Conservation (phyloP, 2,329 filamentous ascomycete genomes). For the Incumbomyces delicatus region DNA sequence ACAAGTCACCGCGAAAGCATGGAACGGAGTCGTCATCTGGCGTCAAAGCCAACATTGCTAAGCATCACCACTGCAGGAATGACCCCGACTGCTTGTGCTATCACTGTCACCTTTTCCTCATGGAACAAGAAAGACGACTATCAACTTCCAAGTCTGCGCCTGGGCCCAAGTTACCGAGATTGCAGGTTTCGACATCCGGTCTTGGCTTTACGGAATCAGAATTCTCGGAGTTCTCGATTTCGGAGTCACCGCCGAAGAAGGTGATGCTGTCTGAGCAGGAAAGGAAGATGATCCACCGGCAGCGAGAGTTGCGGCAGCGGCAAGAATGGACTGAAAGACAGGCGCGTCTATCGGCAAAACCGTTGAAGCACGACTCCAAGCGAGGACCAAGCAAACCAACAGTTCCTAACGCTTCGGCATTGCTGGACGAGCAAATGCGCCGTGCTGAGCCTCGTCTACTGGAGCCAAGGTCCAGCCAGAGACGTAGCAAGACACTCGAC, state of each 20-base stretch:
- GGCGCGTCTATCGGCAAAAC: neutral
- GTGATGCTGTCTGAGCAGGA: conserved; percentile 22
- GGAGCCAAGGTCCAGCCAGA: neutral
- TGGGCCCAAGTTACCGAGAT: conserved; percentile 18
- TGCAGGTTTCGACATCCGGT: conserved; percentile 22
- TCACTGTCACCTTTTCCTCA: conserved; percentile 15
- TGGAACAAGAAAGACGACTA: conserved; percentile 1
- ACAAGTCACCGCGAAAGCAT: conserved; percentile 15
- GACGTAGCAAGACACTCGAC: conserved; percentile 2
- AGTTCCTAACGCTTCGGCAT: neutral
- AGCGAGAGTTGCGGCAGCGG: conserved; percentile 16
- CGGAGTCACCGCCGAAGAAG: conserved; percentile 20
- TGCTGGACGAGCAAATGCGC: conserved; percentile 1
- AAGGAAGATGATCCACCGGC: conserved; percentile 19
- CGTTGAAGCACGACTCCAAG: neutral
- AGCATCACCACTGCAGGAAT: conserved; percentile 15
- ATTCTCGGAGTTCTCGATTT: conserved; percentile 15
- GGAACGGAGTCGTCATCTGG: conserved; percentile 4
- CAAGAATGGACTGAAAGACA: neutral
- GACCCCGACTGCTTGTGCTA: conserved; percentile 15
- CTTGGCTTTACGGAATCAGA: conserved; percentile 22
- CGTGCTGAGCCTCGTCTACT: neutral
- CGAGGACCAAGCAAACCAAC: neutral
- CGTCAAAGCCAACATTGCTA: conserved; percentile 9
- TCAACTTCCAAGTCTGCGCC: neutral